These are phyloP conservation scores for Aspergillus homomorphus DNA, from an alignment of 495 filamentous ascomycete genomes.

Conservation along the genomic window DNA sequence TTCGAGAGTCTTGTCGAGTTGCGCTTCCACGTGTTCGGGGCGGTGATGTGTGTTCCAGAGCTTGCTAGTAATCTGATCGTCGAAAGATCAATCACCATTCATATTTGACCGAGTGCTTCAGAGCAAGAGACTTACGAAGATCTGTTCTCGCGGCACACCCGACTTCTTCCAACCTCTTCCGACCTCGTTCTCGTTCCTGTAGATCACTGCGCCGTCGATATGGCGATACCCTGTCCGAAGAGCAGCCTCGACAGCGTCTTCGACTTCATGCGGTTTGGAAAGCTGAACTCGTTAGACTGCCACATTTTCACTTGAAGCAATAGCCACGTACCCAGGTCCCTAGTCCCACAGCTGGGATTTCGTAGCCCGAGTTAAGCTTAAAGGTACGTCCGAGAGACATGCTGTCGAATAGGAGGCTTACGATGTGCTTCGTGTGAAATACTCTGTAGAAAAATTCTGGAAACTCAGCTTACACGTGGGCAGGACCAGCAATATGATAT, in stretches of 20 bases:
- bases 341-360: slow-evolving; percentile 37
- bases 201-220: slow-evolving; percentile 36
- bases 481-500: too few relatives aligned
- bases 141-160: slow-evolving; percentile 38
- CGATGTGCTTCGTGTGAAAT: neutral
- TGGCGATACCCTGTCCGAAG: slow-evolving; percentile 50
- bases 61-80: slow-evolving; percentile 36
- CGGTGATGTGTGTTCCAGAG: slow-evolving; percentile 46
- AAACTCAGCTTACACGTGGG: neutral
- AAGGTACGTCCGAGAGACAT: slow-evolving; percentile 41
- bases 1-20: slow-evolving; percentile 39
- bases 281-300: slow-evolving; percentile 30
- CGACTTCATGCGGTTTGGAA: slow-evolving; percentile 47
- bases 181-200: slow-evolving; percentile 45
- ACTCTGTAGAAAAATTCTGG: neutral
- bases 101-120: neutral
- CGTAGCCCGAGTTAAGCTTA: slow-evolving; percentile 40
- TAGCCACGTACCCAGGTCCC: slow-evolving; percentile 29
- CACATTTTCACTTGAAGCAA: neutral
- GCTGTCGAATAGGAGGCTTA: neutral
- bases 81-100: neutral
- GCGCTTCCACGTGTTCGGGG: slow-evolving; percentile 38
- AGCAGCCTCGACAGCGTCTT: slow-evolving; percentile 46
- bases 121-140: slow-evolving; percentile 34
- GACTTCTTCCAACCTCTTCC: slow-evolving; percentile 42